A percentile compares a stretch with the other conserved stretches of the same genome.
Evolutionary conservation across 2,329 filamentous ascomycete species (phyloP).

Genomic region (Ascomycota sp.): DNA sequence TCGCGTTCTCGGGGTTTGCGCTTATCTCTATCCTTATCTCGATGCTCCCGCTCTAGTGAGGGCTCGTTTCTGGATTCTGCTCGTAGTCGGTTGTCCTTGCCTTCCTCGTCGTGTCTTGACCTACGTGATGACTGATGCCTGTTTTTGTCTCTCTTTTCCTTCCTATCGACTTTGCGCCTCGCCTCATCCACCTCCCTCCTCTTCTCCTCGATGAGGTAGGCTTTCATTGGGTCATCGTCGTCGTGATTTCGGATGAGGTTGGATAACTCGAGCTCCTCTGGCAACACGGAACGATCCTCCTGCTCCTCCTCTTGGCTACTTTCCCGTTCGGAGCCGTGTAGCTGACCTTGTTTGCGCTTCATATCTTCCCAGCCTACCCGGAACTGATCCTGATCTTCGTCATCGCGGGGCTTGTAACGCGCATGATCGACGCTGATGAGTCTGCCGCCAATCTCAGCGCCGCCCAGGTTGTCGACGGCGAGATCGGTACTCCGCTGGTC

Average conservation of each 20-base stretch:
- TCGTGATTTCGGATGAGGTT: constrained; percentile 60
- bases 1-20: too few species aligned
- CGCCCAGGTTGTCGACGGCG: constrained; percentile 86
- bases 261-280: constrained; percentile 62
- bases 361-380: constrained; percentile 37
- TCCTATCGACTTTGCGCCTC: constrained; percentile 26
- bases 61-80: constrained; percentile 11
- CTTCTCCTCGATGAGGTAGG: constrained; percentile 72
- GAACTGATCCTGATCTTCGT: constrained; percentile 41
- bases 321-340: constrained; percentile 18
- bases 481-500: constrained; percentile 90
- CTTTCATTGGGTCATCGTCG: constrained; percentile 95
- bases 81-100: constrained; percentile 6
- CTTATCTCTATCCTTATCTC: constrained; percentile 2
- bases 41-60: constrained; percentile 8
- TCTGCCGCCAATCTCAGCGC: constrained; percentile 60
- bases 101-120: not conserved
- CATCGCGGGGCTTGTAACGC: constrained; percentile 70
- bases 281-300: constrained; percentile 24
- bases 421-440: constrained; percentile 78
- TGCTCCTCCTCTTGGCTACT: constrained; percentile 22
- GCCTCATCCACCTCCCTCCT: constrained; percentile 66
- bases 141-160: constrained; percentile 23
- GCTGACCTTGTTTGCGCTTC: constrained; percentile 25
- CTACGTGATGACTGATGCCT: constrained; percentile 17